phyloP scores from a whole-genome alignment of 2,329 filamentous ascomycete species.

The Fusarium brachygibbosum region DNA sequence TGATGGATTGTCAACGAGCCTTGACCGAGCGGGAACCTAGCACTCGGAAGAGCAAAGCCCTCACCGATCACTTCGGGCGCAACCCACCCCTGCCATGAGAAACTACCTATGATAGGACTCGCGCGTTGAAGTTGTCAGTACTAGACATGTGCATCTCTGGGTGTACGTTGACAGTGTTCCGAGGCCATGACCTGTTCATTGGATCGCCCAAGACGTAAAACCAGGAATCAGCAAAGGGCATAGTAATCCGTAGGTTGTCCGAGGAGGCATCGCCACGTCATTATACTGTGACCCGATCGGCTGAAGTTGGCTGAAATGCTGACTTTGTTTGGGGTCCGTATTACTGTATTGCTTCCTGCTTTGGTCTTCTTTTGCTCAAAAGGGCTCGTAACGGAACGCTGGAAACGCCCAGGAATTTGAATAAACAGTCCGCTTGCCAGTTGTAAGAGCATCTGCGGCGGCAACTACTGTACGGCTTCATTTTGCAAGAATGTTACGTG shows the following conservation, averaged over 20 bases:
- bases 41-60: constrained; percentile 38
- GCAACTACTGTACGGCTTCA: constrained; percentile 24
- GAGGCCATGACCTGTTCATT: constrained; percentile 26
- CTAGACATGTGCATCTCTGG: constrained; percentile 29
- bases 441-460: constrained; percentile 6
- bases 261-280: constrained; percentile 47
- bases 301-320: constrained; percentile 35
- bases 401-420: neutral
- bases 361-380: neutral
- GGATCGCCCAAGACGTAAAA: constrained; percentile 27
- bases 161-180: constrained; percentile 39
- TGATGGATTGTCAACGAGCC: constrained; percentile 24
- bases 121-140: constrained; percentile 8
- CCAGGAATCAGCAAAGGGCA: constrained; percentile 37
- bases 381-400: constrained; percentile 16
- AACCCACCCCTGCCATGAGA: constrained; percentile 39
- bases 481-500: constrained; percentile 23
- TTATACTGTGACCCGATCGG: constrained; percentile 48
- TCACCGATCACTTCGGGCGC: constrained; percentile 46
- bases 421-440: neutral
- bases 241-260: constrained; percentile 10
- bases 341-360: constrained; percentile 12
- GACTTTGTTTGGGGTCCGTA: constrained; percentile 26
- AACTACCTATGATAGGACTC: constrained; percentile 20
- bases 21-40: constrained; percentile 41